Percentiles rank a stretch among this genome's conserved stretches.
Conservation (phyloP, 768 basidiomycete genomes). For the Amanita polypyramis region DNA sequence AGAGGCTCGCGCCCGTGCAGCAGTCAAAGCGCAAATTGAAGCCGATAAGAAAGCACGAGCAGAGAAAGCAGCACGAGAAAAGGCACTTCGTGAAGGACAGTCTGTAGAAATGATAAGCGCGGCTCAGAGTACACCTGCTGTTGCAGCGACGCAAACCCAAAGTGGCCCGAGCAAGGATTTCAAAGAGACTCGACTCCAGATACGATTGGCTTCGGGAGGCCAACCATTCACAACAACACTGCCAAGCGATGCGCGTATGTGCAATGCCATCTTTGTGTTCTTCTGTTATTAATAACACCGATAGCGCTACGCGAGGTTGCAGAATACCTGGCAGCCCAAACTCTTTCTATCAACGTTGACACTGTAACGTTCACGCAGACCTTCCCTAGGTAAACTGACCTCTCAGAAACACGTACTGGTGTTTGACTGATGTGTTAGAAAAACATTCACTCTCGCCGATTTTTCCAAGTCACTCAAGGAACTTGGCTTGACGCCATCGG, state of each 20-base stretch:
- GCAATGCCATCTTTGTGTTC: neutral
- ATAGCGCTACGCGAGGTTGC: slow-evolving; percentile 78
- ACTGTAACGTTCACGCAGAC: slow-evolving; percentile 69
- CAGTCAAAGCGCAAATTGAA: slow-evolving; percentile 90
- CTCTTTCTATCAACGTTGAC: slow-evolving; percentile 58
- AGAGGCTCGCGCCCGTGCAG: slow-evolving; percentile 77
- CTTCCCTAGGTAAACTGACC: slow-evolving; percentile 61
- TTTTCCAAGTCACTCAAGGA: slow-evolving; percentile 75
- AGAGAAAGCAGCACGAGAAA: slow-evolving; percentile 82
- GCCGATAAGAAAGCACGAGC: slow-evolving; percentile 86
- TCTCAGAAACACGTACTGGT: neutral
- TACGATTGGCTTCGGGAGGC: slow-evolving; percentile 74
- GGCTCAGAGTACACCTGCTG: slow-evolving; percentile 22
- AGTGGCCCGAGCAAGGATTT: slow-evolving; percentile 62
- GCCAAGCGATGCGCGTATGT: slow-evolving; percentile 69
- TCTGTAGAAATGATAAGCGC: slow-evolving; percentile 18
- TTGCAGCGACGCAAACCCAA: slow-evolving; percentile 17
- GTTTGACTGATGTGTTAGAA: slow-evolving; percentile 32
- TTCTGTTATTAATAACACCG: neutral
- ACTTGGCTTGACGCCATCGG: slow-evolving; percentile 84
- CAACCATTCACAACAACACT: slow-evolving; percentile 74
- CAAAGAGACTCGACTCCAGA: slow-evolving; percentile 83
- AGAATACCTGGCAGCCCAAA: slow-evolving; percentile 76
- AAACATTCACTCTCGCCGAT: slow-evolving; percentile 63
- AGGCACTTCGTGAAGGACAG: slow-evolving; percentile 79